phyloP scores from a whole-genome alignment of 192 early-diverging fungal genomes.

The Radiomyces spectabilis region DNA sequence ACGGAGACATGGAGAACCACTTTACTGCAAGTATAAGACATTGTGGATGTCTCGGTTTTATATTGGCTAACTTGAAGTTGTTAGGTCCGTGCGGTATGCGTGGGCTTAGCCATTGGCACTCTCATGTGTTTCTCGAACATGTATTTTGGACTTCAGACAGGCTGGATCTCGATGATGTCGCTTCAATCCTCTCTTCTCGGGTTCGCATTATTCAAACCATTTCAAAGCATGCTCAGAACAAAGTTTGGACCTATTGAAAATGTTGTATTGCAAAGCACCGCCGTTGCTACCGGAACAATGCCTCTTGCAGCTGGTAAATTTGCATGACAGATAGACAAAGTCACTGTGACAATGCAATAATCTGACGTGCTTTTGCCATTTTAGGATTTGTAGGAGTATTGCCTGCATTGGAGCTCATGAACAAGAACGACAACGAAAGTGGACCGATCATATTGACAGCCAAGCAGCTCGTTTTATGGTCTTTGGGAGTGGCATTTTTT shows the following conservation, averaged over 20 bases:
- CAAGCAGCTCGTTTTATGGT: conserved; percentile 55
- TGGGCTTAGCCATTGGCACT: conserved; percentile 57
- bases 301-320: conserved; percentile 53
- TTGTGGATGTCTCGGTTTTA: no score
- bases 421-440: conserved; percentile 41
- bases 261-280: conserved; percentile 73
- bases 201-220: conserved; percentile 68
- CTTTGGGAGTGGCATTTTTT: conserved; percentile 71
- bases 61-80: no score
- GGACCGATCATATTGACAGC: conserved; percentile 42
- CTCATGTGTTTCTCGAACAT: conserved; percentile 78
- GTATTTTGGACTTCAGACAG: conserved; percentile 80
- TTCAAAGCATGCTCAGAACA: conserved; percentile 26
- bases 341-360: background rate
- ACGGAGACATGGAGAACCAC: no score
- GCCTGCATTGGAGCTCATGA: conserved; percentile 71
- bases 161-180: conserved; percentile 76
- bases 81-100: conserved; percentile 42
- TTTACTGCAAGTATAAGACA: no score
- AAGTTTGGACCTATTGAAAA: conserved; percentile 77
- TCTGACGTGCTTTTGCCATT: background rate
- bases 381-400: conserved; percentile 70
- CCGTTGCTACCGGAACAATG: conserved; percentile 79
- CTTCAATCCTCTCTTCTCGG: conserved; percentile 63
- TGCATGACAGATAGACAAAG: background rate